Evolutionary conservation across 441 rosid species (phyloP), one percentile per base, ranked within the genome.

Genomic region (Rhodomyrtus psidioides): DNA sequence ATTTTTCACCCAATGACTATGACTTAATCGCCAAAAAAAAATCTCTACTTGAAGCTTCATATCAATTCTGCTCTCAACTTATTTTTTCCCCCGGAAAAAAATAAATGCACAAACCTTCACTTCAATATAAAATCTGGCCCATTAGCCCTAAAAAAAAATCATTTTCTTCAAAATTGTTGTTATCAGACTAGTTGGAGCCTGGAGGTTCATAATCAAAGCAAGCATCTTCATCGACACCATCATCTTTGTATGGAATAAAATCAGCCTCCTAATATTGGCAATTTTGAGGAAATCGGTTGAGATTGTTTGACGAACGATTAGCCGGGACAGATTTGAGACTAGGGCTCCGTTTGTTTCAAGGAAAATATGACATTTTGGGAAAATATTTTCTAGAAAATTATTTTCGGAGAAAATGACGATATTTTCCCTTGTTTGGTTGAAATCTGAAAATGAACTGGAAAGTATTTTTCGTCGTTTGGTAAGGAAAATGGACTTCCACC

Each of bases 181-280:
- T 34, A 34, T 70, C 12, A 21, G 0, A 26, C 15, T 14, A 39
- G 13, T 70, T 39, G 21, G n/a, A n/a, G n/a, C n/a, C n/a, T n/a
- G n/a, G 16, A 70, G 14, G 2, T 10, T 70, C 14, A 70, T 39
- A 5, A 65, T 65, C 23, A 34, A 65, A 19, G 34, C 26, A 15
- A 2, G 8, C 2, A 4, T 65, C 4, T 34, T 65, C 6, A 19
- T 34, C 2, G 9, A 65, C 7, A 2, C 17, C 8, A 14, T 39
- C 2, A 34, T 1, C 17, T 65, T 9, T 6, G 39, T 17, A 65
- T 0, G 2, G 1, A 65, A 9, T 24, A 65, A 10, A 0, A 1
- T 0, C 15, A 34, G 10, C n/a, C 12, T 34, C 5, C 10, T 12
- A 9, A 28, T 30, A 14, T 30, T 34, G 46, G 7, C 19, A 65